Percentiles rank a stretch among this genome's conserved stretches.
phyloP scores from a whole-genome alignment of 805 yeast genomes.

The Sugiyamaella smithiae region DNA sequence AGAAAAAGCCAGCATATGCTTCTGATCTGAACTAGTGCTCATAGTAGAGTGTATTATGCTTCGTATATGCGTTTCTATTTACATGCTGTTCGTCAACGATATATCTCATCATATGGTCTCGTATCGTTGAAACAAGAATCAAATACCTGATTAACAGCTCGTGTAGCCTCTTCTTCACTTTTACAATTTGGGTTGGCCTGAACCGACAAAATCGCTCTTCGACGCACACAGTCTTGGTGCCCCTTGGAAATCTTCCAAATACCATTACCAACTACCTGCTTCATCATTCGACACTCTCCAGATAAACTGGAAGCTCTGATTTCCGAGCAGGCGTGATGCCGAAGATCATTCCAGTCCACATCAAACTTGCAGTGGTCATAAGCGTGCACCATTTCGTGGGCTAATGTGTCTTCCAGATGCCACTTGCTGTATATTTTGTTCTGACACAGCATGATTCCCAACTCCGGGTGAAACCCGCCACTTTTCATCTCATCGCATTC shows the following conservation, averaged over 20 bases:
- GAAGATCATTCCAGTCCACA: constrained; percentile 78
- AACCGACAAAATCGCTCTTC: constrained; percentile 86
- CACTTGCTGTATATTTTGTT: constrained; percentile 70
- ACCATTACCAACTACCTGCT: constrained; percentile 65
- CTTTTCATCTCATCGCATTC: constrained; percentile 78
- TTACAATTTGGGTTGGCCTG: constrained; percentile 81
- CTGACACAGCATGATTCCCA: constrained; percentile 84
- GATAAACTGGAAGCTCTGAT: constrained; percentile 88
- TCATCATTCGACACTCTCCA: constrained; percentile 92
- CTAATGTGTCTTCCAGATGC: constrained; percentile 84
- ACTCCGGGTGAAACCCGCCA: constrained; percentile 91
- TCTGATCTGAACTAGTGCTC: no score
- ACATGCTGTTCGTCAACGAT: no score
- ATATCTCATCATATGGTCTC: constrained; percentile 91
- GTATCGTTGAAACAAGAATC: constrained; percentile 92
- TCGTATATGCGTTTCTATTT: no score
- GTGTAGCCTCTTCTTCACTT: constrained; percentile 67
- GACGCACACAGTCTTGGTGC: constrained; percentile 84
- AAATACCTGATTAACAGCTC: constrained; percentile 84
- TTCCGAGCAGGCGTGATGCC: constrained; percentile 96
- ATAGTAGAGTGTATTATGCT: no score
- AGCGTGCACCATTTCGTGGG: constrained; percentile 92
- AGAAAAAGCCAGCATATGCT: no score
- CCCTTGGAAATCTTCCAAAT: constrained; percentile 63
- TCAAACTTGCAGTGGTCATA: constrained; percentile 87